These are phyloP conservation scores for Scytalidium sp. DNA, from an alignment of 2,329 filamentous ascomycete genomes.

Conservation along the genomic window DNA sequence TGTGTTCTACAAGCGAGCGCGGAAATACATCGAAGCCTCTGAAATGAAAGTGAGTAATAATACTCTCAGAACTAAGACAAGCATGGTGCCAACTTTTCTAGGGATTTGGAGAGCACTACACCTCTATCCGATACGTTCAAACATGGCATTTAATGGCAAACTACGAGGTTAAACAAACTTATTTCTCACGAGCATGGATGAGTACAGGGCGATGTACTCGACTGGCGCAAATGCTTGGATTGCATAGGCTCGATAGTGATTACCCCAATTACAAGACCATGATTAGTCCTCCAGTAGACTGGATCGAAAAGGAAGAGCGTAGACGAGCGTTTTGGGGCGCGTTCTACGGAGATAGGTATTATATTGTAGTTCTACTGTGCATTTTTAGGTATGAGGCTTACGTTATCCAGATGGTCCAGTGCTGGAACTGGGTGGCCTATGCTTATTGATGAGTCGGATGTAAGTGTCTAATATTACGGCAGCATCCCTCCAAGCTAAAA, in stretches of 20 bases:
- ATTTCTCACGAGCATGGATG: slow-evolving; percentile 83
- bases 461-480: slow-evolving; percentile 22
- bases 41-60: slow-evolving; percentile 65
- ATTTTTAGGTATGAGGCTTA: not conserved
- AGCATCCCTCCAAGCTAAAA: slow-evolving; percentile 29
- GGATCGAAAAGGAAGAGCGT: slow-evolving; percentile 79
- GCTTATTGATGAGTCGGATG: slow-evolving; percentile 70
- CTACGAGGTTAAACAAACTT: slow-evolving; percentile 82
- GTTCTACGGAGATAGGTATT: slow-evolving; percentile 68
- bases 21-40: slow-evolving; percentile 79
- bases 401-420: slow-evolving; percentile 64
- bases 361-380: not conserved
- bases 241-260: slow-evolving; percentile 71
- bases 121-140: slow-evolving; percentile 78
- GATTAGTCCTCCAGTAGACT: slow-evolving; percentile 69
- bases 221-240: slow-evolving; percentile 77
- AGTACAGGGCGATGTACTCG: slow-evolving; percentile 70
- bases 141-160: slow-evolving; percentile 71
- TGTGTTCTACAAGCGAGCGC: slow-evolving; percentile 76
- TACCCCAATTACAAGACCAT: slow-evolving; percentile 69
- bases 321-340: slow-evolving; percentile 83
- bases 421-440: slow-evolving; percentile 91
- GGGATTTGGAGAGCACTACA: slow-evolving; percentile 74
- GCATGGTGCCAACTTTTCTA: too few relatives aligned
- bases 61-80: too few relatives aligned